A percentile compares a stretch with the other conserved stretches of the same genome.
Conservation (phyloP, 352 stramenopile species). For the Pythium phragmiticola region DNA sequence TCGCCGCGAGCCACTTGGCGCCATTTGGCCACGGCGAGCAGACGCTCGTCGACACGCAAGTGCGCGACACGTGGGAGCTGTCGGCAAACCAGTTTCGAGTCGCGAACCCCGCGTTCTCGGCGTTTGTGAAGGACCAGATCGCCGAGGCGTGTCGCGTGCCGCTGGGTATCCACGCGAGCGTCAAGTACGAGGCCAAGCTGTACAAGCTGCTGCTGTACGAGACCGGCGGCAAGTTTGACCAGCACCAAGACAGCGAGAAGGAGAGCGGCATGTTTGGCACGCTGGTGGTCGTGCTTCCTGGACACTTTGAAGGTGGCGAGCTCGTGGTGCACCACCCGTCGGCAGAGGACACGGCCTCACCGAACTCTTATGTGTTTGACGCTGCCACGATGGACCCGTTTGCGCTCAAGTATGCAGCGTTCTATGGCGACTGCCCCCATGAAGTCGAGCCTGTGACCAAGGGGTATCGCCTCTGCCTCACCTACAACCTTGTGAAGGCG, state of each 20-base stretch:
- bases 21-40: constrained; percentile 17
- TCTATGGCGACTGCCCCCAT: constrained; percentile 3
- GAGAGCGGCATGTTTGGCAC: constrained; percentile 47
- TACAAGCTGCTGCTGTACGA: constrained; percentile 7
- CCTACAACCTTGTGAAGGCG: constrained; percentile 12
- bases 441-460: constrained; percentile 9
- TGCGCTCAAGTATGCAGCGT: constrained; percentile 18
- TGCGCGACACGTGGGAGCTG: constrained; percentile 24
- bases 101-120: constrained; percentile 14
- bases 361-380: constrained; percentile 4
- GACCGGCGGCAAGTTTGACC: constrained; percentile 34
- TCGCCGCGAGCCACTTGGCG: constrained; percentile 13
- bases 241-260: constrained; percentile 25
- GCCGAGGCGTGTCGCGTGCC: too few species aligned
- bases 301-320: constrained; percentile 18
- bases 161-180: too few species aligned
- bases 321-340: constrained; percentile 14
- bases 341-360: not conserved
- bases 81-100: constrained; percentile 3
- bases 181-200: too few species aligned
- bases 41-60: constrained; percentile 17
- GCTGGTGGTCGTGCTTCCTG: constrained; percentile 35
- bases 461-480: constrained; percentile 7
- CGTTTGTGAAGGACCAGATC: not conserved
- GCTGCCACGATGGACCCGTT: not conserved